A percentile compares a stretch with the other conserved stretches of the same genome.
Conservation (phyloP, 768 basidiomycete genomes). For the Leccinum imitatum region DNA sequence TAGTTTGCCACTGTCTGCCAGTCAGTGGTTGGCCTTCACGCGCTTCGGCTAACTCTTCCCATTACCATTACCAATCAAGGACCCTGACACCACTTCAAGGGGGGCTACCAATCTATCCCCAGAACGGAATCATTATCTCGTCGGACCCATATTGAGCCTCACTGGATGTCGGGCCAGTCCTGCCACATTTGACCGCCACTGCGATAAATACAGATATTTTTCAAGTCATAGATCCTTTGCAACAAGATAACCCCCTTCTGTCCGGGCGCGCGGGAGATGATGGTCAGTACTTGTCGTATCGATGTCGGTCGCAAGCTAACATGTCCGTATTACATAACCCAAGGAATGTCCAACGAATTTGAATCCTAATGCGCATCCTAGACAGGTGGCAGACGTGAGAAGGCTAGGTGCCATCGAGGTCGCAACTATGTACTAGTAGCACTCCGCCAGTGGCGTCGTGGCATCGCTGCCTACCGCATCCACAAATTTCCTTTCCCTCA, state of each 20-base stretch:
- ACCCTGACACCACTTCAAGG: background rate
- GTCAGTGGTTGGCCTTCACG: too few species aligned
- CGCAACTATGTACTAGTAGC: too few species aligned
- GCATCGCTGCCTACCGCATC: background rate
- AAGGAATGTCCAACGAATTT: background rate
- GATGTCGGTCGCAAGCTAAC: background rate
- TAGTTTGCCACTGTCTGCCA: too few species aligned
- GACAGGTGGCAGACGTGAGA: slow-evolving; percentile 1
- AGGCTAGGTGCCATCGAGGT: background rate
- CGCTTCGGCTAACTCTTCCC: background rate
- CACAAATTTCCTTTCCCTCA: background rate
- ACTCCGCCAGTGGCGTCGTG: background rate
- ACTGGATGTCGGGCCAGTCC: background rate
- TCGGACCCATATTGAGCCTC: background rate
- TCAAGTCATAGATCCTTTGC: background rate
- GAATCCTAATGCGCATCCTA: background rate
- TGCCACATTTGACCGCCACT: background rate
- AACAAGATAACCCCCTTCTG: background rate
- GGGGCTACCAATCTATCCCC: background rate
- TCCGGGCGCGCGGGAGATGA: background rate
- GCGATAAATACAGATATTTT: background rate
- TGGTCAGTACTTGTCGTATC: background rate
- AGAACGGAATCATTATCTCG: background rate
- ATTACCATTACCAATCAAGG: background rate
- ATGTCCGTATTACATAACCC: background rate